These are phyloP conservation scores for Fraxinus xanthoxyloides DNA, from an alignment of 305 asterid genomes.

Conservation along the genomic window DNA sequence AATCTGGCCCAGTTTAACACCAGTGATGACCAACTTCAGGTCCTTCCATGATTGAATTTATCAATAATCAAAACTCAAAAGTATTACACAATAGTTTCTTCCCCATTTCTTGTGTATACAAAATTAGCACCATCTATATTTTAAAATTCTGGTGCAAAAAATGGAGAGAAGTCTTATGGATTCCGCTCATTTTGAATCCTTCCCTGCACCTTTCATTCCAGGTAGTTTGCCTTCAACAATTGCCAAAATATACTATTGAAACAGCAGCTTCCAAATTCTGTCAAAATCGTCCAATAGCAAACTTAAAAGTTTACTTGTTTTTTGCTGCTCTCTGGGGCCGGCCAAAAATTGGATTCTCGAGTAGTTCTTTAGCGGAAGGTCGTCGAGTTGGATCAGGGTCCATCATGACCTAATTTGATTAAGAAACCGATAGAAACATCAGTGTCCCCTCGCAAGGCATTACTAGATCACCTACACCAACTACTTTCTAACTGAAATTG, in stretches of 20 bases:
- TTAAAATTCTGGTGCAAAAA: conserved; percentile 36
- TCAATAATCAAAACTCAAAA: conserved; percentile 18
- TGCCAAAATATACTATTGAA: conserved; percentile 10
- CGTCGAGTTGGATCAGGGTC: conserved; percentile 74
- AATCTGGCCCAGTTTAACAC: neutral
- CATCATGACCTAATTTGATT: conserved; percentile 63
- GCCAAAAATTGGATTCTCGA: conserved; percentile 59
- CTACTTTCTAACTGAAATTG: neutral
- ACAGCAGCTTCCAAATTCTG: conserved; percentile 19
- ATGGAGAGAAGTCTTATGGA: conserved; percentile 20
- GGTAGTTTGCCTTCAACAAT: neutral
- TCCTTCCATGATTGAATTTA: conserved; percentile 3
- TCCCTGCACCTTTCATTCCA: neutral
- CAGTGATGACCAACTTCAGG: neutral
- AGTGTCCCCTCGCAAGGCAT: neutral
- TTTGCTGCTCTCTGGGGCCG: conserved; percentile 40
- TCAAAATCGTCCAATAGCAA: conserved; percentile 2
- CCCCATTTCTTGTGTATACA: conserved; percentile 31
- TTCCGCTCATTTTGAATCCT: neutral
- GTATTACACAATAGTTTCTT: conserved; percentile 18
- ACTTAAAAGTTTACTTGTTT: conserved; percentile 17
- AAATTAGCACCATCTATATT: conserved; percentile 37
- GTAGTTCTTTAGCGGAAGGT: conserved; percentile 69
- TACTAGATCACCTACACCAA: neutral
- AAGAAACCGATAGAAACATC: conserved; percentile 3